A percentile compares a stretch with the other conserved stretches of the same genome.
Conservation (phyloP, 139 green algal genomes). For the Picochlorum sp. region DNA sequence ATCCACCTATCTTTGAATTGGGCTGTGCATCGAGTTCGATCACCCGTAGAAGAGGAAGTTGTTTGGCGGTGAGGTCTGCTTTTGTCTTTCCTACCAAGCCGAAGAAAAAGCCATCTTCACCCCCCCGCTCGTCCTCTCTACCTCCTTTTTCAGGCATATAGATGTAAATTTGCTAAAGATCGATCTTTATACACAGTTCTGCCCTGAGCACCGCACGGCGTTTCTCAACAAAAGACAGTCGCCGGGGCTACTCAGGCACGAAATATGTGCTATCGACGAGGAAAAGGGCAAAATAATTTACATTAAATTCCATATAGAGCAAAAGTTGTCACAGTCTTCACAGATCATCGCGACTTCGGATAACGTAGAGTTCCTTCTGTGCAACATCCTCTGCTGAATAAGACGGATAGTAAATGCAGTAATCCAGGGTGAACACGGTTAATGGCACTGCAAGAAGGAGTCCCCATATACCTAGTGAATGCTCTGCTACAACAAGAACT, state of each 20-base stretch:
- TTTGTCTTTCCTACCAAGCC: background rate
- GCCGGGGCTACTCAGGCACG: too few species aligned
- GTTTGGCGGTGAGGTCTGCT: background rate
- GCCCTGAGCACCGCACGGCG: too few species aligned
- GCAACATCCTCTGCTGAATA: conserved; percentile 51
- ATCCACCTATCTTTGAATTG: too few species aligned
- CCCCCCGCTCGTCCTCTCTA: too few species aligned
- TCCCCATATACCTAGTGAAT: conserved; percentile 86
- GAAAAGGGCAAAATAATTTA: background rate
- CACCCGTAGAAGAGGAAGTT: background rate
- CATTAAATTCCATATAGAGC: conserved; percentile 5
- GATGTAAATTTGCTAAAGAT: too few species aligned
- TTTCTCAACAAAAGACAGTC: too few species aligned
- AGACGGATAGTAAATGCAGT: conserved; percentile 63
- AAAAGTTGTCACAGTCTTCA: conserved; percentile 2
- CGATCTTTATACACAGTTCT: too few species aligned
- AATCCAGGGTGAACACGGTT: conserved; percentile 87
- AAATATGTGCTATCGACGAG: too few species aligned
- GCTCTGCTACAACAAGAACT: conserved; percentile 64
- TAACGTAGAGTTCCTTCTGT: conserved; percentile 48
- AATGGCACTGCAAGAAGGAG: conserved; percentile 85
- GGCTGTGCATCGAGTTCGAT: background rate
- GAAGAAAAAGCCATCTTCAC: too few species aligned
- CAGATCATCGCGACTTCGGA: conserved; percentile 11
- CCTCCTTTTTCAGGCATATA: too few species aligned